Evolutionary conservation across 2,329 filamentous ascomycete genomes (phyloP).

Genomic region (Diaporthe ampelina): DNA sequence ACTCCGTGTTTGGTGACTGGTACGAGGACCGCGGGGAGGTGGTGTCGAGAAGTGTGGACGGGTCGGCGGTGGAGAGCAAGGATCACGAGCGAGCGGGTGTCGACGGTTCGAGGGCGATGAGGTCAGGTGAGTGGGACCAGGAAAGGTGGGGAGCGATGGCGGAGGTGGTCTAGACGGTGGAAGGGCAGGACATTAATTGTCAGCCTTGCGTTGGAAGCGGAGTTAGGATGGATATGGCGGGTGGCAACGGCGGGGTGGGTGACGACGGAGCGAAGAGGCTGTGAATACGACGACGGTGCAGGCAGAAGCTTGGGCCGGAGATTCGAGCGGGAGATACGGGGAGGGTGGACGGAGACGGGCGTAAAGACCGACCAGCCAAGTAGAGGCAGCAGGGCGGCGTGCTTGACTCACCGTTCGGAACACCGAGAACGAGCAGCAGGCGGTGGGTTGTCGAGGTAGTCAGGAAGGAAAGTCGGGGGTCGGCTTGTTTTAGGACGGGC

Average conservation of each 20-base stretch:
- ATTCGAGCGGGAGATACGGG: constrained; percentile 30
- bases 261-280: constrained; percentile 38
- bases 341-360: constrained; percentile 14
- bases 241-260: constrained; percentile 39
- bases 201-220: constrained; percentile 34
- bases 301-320: constrained; percentile 34
- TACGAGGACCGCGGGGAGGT: constrained; percentile 47
- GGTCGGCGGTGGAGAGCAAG: constrained; percentile 26
- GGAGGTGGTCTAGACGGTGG: constrained; percentile 32
- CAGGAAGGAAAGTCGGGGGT: constrained; percentile 20
- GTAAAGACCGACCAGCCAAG: constrained; percentile 1
- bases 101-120: constrained; percentile 33
- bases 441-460: not conserved
- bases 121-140: constrained; percentile 26
- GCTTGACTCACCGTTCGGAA: constrained; percentile 26
- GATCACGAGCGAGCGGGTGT: constrained; percentile 28
- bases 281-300: constrained; percentile 35
- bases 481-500: constrained; percentile 28
- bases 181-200: constrained; percentile 26
- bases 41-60: constrained; percentile 32
- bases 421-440: constrained; percentile 27
- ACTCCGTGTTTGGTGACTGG: constrained; percentile 64
- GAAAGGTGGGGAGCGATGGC: constrained; percentile 32
- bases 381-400: not conserved
- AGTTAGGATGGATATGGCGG: constrained; percentile 32